Evolutionary conservation across 2,329 filamentous ascomycete genomes (phyloP), one percentile per base, ranked within the genome.

Genomic region (Teratosphaeria zuluensis): DNA sequence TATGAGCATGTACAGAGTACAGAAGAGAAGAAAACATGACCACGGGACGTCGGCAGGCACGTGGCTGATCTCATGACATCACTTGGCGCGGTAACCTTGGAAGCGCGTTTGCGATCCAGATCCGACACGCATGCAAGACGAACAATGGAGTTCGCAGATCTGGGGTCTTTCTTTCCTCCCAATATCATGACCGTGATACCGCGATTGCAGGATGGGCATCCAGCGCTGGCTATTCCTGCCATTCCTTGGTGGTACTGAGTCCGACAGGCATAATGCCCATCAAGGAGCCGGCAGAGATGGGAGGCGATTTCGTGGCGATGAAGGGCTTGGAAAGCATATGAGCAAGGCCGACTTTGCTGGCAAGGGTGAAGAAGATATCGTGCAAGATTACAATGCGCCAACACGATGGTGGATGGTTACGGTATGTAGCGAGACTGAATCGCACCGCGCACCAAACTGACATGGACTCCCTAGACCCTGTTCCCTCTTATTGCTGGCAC

Each of bases 401-500:
- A 60, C 53, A 12, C 32, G 35, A 28, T 58, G 58, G 58, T 57
- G 51, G 46, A 32, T 58, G 35, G 14, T 55, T 12, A 30, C 57
- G 4, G 51, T 52, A 21, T 19, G 51, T 52, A 31, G 14, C 19
- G 14, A 52, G 30, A 28, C 9, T 28, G 24, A 4, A 28, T 28
- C 24, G 2, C 24, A 28, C 4, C 24, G 24, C 24, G 24, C 24
- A 28, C 24, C 24, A 28, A 4, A 28, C 24, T 28, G 24, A 28
- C 24, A 28, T 28, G 24, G 24, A 28, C 24, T 28, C 24, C 24
- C 24, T 35, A 54, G 21, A 56, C 58, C 14, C 35, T 57, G 12
- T 61, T 61, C 35, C 59, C 59, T 9, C 56, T 61, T 54, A 59
- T 58, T 24, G 61, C 59, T 5, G 59, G 56, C 30, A 65, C 63